phyloP scores from a whole-genome alignment of 2,329 filamentous ascomycete species.

The Fusarium chlamydosporum region DNA sequence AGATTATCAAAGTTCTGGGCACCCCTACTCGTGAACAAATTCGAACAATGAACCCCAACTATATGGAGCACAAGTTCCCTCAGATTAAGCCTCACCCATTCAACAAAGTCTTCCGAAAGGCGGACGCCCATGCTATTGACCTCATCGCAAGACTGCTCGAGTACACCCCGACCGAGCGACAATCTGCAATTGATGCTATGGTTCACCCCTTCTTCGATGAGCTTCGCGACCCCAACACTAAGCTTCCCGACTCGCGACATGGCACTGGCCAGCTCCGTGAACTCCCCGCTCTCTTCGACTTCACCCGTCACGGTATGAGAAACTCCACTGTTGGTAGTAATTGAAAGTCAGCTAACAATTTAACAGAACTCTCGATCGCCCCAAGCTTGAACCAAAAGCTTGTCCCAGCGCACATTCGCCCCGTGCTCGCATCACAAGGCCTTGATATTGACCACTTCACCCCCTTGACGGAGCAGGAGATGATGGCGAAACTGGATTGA shows the following conservation, averaged over 20 bases:
- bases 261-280: constrained; percentile 84
- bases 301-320: constrained; percentile 88
- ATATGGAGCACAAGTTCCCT: constrained; percentile 99
- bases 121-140: constrained; percentile 91
- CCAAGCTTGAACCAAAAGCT: constrained; percentile 89
- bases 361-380: constrained; percentile 92
- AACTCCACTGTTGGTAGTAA: not conserved
- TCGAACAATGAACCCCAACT: constrained; percentile 99
- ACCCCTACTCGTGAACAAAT: constrained; percentile 98
- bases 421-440: constrained; percentile 79
- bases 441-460: constrained; percentile 95
- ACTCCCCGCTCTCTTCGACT: constrained; percentile 90
- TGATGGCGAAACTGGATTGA: constrained; percentile 98
- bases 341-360: constrained; percentile 30
- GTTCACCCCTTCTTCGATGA: constrained; percentile 99
- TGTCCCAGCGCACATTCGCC: constrained; percentile 85
- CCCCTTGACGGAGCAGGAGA: constrained; percentile 91
- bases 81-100: constrained; percentile 99
- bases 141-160: constrained; percentile 93
- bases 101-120: constrained; percentile 99
- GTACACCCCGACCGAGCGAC: constrained; percentile 96
- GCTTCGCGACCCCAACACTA: constrained; percentile 89
- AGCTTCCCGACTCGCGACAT: constrained; percentile 94
- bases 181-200: constrained; percentile 96
- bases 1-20: constrained; percentile 99